A percentile compares a stretch with the other conserved stretches of the same genome.
phyloP scores from a whole-genome alignment of 306 rosid genomes.

The Ormosia emarginata region DNA sequence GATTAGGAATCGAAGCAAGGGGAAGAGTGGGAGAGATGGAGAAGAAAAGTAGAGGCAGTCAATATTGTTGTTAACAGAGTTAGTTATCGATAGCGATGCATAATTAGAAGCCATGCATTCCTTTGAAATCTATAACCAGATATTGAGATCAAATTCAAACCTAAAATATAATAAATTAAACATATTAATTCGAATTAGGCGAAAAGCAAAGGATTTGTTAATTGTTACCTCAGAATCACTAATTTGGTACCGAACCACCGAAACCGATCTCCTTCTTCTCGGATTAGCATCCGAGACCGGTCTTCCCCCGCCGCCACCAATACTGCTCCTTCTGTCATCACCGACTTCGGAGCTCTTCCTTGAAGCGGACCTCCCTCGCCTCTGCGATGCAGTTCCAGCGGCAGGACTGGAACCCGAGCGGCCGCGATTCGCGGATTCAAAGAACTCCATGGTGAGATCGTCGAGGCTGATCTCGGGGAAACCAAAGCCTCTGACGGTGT shows the following conservation, averaged over 20 bases:
- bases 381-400: constrained; percentile 34
- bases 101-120: neutral
- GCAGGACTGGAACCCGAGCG: constrained; percentile 39
- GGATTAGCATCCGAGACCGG: constrained; percentile 50
- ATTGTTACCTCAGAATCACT: constrained; percentile 88
- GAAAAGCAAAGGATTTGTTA: neutral
- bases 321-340: constrained; percentile 43
- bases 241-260: constrained; percentile 80
- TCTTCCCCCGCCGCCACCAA: constrained; percentile 39
- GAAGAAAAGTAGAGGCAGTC: no score
- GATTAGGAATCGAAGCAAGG: no score
- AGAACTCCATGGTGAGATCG: constrained; percentile 81
- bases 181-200: neutral
- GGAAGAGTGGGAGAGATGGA: no score
- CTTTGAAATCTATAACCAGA: neutral
- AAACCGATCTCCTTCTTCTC: constrained; percentile 76
- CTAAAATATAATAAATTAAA: neutral
- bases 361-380: constrained; percentile 94
- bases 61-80: no score
- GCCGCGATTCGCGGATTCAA: constrained; percentile 66
- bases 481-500: constrained; percentile 80
- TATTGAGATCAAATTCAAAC: neutral
- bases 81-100: no score
- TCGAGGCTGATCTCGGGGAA: constrained; percentile 96
- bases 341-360: constrained; percentile 52